These are phyloP conservation scores for Meira miltonrushii DNA, from an alignment of 1,284 basidiomycete species.

Conservation along the genomic window DNA sequence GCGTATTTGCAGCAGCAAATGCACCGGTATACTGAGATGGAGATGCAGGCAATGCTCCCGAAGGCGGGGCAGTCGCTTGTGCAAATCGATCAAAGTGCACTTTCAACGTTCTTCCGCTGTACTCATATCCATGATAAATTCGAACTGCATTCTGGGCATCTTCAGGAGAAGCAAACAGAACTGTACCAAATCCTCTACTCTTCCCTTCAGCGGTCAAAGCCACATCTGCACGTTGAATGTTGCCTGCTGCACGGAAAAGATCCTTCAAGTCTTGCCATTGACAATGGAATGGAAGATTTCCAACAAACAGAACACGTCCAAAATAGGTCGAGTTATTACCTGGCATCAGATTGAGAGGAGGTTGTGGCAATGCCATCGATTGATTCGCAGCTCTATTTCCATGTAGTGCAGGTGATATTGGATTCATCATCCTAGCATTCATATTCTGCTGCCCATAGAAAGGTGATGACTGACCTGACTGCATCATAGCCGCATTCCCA, in stretches of 20 bases:
- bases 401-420: not conserved
- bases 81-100: constrained; percentile 68
- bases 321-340: constrained; percentile 22
- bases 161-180: constrained; percentile 80
- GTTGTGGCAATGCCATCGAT: not conserved
- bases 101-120: constrained; percentile 74
- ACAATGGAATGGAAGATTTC: constrained; percentile 50
- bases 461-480: too few species aligned
- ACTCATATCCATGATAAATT: constrained; percentile 63
- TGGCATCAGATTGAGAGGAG: constrained; percentile 7
- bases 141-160: constrained; percentile 80
- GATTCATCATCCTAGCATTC: not conserved
- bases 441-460: too few species aligned
- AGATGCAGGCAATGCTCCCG: constrained; percentile 27
- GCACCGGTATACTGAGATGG: constrained; percentile 50
- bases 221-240: constrained; percentile 88
- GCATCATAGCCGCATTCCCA: not conserved
- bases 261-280: constrained; percentile 53
- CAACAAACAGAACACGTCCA: constrained; percentile 48
- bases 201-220: constrained; percentile 85
- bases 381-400: too few species aligned
- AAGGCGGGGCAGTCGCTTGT: constrained; percentile 13
- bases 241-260: constrained; percentile 54
- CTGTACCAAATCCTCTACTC: constrained; percentile 86
- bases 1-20: constrained; percentile 41